Evolutionary conservation across 352 stramenopile genomes (phyloP).

Genomic region (Pythium apleroticum): DNA sequence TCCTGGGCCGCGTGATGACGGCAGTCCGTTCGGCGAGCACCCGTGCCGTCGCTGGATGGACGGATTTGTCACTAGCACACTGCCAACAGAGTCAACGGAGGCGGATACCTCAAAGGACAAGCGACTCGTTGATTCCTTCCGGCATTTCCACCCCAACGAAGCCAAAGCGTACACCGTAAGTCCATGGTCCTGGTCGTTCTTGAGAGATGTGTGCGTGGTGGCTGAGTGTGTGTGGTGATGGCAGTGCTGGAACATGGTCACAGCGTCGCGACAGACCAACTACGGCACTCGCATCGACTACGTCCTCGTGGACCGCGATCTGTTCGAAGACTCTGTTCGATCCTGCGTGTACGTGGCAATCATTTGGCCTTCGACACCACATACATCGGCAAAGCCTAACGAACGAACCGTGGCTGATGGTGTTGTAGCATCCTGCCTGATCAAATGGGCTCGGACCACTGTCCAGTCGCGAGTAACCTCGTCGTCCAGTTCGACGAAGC

Average conservation of each 20-base stretch:
- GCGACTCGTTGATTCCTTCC: slow-evolving; percentile 78
- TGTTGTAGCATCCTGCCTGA: slow-evolving; percentile 35
- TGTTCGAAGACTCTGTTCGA: slow-evolving; percentile 45
- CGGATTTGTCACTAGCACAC: slow-evolving; percentile 31
- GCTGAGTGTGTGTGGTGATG: background rate
- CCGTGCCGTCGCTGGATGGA: slow-evolving; percentile 75
- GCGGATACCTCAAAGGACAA: background rate
- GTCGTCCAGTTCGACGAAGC: slow-evolving; percentile 35
- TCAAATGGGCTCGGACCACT: slow-evolving; percentile 76
- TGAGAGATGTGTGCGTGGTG: background rate
- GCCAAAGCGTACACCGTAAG: slow-evolving; percentile 80
- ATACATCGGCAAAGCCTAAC: too few relatives aligned
- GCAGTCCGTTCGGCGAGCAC: slow-evolving; percentile 50
- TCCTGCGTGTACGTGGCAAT: slow-evolving; percentile 53
- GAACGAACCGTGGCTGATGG: background rate
- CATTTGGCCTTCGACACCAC: too few relatives aligned
- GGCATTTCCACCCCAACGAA: slow-evolving; percentile 68
- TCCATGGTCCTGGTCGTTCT: background rate
- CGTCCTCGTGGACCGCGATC: slow-evolving; percentile 65
- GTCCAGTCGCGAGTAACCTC: slow-evolving; percentile 56
- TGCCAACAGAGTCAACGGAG: slow-evolving; percentile 13
- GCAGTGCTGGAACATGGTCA: slow-evolving; percentile 88
- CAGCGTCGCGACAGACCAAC: slow-evolving; percentile 85
- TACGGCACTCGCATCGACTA: slow-evolving; percentile 92
- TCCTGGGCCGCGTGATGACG: slow-evolving; percentile 34